A percentile compares a stretch with the other conserved stretches of the same genome.
These are phyloP conservation scores for Pulveroboletus sp. DNA, from an alignment of 768 basidiomycete species.

Conservation along the genomic window DNA sequence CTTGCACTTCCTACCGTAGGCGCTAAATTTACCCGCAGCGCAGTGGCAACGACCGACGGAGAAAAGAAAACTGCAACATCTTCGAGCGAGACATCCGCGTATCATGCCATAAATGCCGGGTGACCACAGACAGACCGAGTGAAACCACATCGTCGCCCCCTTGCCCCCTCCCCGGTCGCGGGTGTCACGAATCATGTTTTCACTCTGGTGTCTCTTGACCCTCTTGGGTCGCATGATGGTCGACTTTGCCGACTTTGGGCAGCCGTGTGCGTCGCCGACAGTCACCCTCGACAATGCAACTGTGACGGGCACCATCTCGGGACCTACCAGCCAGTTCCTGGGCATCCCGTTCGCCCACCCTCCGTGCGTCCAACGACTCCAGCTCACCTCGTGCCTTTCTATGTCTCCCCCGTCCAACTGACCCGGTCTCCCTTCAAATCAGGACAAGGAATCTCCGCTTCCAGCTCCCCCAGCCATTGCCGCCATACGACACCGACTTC, in stretches of 20 bases:
- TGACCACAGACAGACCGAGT: too few species aligned
- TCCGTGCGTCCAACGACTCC: conserved; percentile 26
- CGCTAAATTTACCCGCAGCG: too few species aligned
- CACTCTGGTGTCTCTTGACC: not conserved
- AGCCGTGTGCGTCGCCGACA: conserved; percentile 9
- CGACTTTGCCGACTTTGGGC: not conserved
- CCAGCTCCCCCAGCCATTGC: conserved; percentile 8
- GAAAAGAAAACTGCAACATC: too few species aligned
- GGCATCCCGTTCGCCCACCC: conserved; percentile 41
- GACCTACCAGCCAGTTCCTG: conserved; percentile 28
- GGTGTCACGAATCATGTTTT: not conserved
- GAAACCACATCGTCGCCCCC: too few species aligned
- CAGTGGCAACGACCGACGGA: too few species aligned
- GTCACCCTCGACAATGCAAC: conserved; percentile 28
- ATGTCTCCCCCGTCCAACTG: not conserved
- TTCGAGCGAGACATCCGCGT: too few species aligned
- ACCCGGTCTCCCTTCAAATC: not conserved
- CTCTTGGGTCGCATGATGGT: not conserved
- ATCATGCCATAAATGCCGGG: too few species aligned
- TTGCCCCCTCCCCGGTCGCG: too few species aligned
- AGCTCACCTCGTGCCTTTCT: not conserved
- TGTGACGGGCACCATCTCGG: conserved; percentile 25
- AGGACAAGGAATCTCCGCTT: conserved; percentile 37
- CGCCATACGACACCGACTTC: conserved; percentile 6
- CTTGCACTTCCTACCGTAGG: too few species aligned